A percentile compares a stretch with the other conserved stretches of the same genome.
These are phyloP conservation scores for Aspergillus fijiensis DNA, from an alignment of 2,329 filamentous ascomycete genomes.

Conservation along the genomic window DNA sequence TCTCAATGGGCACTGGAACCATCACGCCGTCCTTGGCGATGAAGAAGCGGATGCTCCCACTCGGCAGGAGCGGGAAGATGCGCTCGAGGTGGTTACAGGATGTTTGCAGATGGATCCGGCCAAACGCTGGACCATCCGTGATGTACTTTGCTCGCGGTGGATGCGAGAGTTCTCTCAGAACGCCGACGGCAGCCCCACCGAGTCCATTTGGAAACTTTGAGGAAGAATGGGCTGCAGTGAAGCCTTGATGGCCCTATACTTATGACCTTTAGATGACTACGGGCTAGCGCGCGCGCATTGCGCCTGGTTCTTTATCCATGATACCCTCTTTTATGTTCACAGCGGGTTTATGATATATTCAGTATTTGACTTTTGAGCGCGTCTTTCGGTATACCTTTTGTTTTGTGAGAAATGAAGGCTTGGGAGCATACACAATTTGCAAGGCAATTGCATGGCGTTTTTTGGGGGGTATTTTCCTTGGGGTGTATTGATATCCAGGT, in stretches of 20 bases:
- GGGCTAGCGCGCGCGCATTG: slow-evolving; percentile 15
- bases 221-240: background rate
- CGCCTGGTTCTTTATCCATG: slow-evolving; percentile 26
- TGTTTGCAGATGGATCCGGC: slow-evolving; percentile 59
- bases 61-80: slow-evolving; percentile 48
- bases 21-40: slow-evolving; percentile 49
- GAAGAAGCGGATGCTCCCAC: slow-evolving; percentile 33
- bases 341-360: slow-evolving; percentile 2
- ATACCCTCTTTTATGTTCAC: slow-evolving; percentile 30
- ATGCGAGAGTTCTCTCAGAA: slow-evolving; percentile 45
- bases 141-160: slow-evolving; percentile 58
- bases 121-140: slow-evolving; percentile 57
- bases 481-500: background rate
- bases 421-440: background rate
- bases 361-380: background rate
- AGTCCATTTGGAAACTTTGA: slow-evolving; percentile 41
- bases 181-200: slow-evolving; percentile 31
- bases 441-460: background rate
- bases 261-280: slow-evolving; percentile 21
- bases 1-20: slow-evolving; percentile 59
- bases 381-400: slow-evolving; percentile 10
- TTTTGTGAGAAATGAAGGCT: background rate
- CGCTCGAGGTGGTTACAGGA: slow-evolving; percentile 57
- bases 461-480: background rate
- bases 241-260: slow-evolving; percentile 3